Base-by-base conservation (phyloP, 176 grass and related monocot species). In the Zizania latifolia region DNA sequence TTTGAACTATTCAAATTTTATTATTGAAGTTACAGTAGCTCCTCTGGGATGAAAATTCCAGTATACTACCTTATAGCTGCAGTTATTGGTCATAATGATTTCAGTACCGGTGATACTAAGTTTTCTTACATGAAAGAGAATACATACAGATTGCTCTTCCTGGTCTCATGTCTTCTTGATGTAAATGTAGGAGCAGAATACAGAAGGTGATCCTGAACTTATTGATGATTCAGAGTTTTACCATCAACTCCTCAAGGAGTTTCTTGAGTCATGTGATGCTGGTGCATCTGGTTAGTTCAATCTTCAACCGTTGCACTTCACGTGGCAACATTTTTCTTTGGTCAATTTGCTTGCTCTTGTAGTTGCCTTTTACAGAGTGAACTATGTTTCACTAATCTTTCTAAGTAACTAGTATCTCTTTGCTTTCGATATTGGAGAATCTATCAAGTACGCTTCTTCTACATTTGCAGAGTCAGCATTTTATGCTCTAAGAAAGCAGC, bases 191-290 rank as follows among this genome's bases (percentile, higher is more conserved):
- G 93, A 83, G 40, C 65, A 24, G 33, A 54, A 37, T 51, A 23
- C 58, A 40, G 85, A 89, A 84, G 93, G 88, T 10, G 86, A 97
- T 73, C 88, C 88, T 68, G 91, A 97, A 71, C 78, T 97, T 78
- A 10, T 92, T 34, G 91, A 97, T 1, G 91, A 97, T 81, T 93
- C 88, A 13, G 91, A 97, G 76, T 97, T 97, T 57, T 97, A 93
- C 40, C 91, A 91, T 41, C 94, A 97, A 83, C 94, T 97, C 58
- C 88, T 97, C 22, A 97, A 89, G 81, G 94, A 97, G 56, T 97
- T 97, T 68, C 81, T 97, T 1, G 88, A 93, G 77, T 97, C 94
- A 19, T 89, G 86, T 62, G 86, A 92, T 82, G 71, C 24, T 62
- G 78, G 82, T 3, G 55, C 81, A 75, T 92, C 91, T 72, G 88